Evolutionary conservation across 148 eudicot species (phyloP), one percentile per base, ranked within the genome.

Genomic region (Arbutus unedo): DNA sequence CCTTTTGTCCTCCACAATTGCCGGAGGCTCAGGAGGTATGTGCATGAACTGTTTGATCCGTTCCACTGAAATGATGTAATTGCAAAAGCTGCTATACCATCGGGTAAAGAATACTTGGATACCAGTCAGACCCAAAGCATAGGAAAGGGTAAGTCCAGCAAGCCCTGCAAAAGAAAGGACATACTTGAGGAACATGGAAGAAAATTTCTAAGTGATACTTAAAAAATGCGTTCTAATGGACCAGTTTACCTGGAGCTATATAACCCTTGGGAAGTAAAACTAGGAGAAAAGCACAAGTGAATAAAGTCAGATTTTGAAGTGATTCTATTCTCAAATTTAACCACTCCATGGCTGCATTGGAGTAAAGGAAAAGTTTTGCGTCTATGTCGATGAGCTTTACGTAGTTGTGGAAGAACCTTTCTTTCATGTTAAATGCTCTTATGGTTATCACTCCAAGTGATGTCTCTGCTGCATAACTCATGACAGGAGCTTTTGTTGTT

Each of bases 131-230:
- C 89, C 84, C 68, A 94, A 82, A 8, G 95, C 95, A 85, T 94
- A 92, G 1, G 98, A 92, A 64, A 94, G 94, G 64, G 95, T 92
- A 2, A 94, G 94, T 51, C 98, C 98, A 21, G 92, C 91, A 55
- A 91, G 89, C 48, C 98, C 98, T 93, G 87, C 45, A 64, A 77
- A 50, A 53, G 38, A 56, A 6, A 45, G 76, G 60, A 51, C 45
- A 9, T 44, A 66, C 47, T 16, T 81, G 16, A 53, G 41, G 51
- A 1, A 0, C 2, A 19, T 2, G 18, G 1, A 31, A 31, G 38
- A 31, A 31, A 31, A 31, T 31, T 15, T 16, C 8, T 74, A 45
- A 44, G 25, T 66, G 25, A 7, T 13, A 56, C 25, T 15, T 44
- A 23, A 31, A 43, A 56, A 44, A 31, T 31, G 1, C 18, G 8